Evolutionary conservation across 371 early-diverging fungal genomes (phyloP), one percentile per base, ranked within the genome.

Genomic region (Actinomortierella wolfii): DNA sequence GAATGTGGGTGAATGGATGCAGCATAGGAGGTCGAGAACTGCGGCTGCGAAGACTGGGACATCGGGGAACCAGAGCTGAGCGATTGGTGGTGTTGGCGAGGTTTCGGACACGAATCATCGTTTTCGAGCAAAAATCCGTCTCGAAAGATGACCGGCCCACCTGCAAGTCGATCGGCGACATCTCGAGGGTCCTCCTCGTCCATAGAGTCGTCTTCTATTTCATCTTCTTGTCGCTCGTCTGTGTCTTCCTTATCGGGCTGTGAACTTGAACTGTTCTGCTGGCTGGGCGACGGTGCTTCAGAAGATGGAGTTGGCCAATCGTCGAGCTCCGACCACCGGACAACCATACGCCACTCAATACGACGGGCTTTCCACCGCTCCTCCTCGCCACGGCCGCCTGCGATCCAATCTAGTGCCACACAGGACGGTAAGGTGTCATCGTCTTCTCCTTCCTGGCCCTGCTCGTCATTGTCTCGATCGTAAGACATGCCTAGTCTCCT

Each of bases 111-210:
- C 14, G 20, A 59, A 51, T 45, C 62, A 42, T 66, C 66, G 46
- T 71, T 56, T 17, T 71, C 73, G 26, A 71, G 65, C 50, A 71
- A 28, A 49, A 71, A 71, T 4, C 73, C 73, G 17, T 71, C 73
- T 20, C 73, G 59, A 39, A 71, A 71, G 46, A 71, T 53, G 23
- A 71, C 61, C 2, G 73, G 73, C 23, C 73, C 73, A 26, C 73
- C 73, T 20, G 73, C 73, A 11, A 45, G 23, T 17, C 73, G 48
- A 17, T 71, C 73, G 7, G 73, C 73, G 7, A 71, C 53, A 34
- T 71, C 73, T 20, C 73, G 57, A 42, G 73, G 73, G 50, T 71
- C 73, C 40, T 71, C 73, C n/a, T 71, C 73, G 0, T 66, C 73
- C 25, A 62, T 46, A 28, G 47, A 65, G 25, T 71, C 73, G 3